Percentiles rank a stretch among this genome's conserved stretches.
phyloP scores from a whole-genome alignment of 352 stramenopile genomes.

The Phytopythium mirpurense region DNA sequence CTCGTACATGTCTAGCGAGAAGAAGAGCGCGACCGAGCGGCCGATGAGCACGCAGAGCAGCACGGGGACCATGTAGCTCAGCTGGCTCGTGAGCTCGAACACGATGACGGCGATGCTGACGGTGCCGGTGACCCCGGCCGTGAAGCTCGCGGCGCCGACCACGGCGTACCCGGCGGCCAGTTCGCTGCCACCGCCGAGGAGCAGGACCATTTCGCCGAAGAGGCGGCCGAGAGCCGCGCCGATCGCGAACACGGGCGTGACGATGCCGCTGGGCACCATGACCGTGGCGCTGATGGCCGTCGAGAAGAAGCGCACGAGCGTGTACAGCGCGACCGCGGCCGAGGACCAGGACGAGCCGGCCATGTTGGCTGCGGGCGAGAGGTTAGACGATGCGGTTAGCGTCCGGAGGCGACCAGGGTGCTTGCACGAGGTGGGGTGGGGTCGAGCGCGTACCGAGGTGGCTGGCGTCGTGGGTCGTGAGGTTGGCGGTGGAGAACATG shows the following conservation, averaged over 20 bases:
- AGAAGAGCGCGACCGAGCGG: constrained; percentile 53
- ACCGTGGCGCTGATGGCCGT: constrained; percentile 76
- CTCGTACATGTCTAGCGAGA: constrained; percentile 84
- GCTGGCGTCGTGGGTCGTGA: constrained; percentile 30
- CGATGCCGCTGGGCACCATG: constrained; percentile 86
- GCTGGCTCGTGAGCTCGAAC: constrained; percentile 85
- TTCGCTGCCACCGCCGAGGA: constrained; percentile 39
- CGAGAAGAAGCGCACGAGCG: constrained; percentile 71
- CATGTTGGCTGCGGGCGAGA: constrained; percentile 26
- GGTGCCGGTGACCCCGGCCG: constrained; percentile 70
- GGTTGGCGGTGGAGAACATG: constrained; percentile 72
- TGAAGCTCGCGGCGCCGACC: constrained; percentile 77
- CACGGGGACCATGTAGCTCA: constrained; percentile 88
- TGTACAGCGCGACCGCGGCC: constrained; percentile 56
- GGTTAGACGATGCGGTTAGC: background rate
- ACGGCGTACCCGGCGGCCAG: constrained; percentile 72
- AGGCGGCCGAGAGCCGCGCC: constrained; percentile 85
- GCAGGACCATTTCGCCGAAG: constrained; percentile 82
- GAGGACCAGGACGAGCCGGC: constrained; percentile 55
- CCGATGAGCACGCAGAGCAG: constrained; percentile 75
- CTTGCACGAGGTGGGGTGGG: too few relatives aligned
- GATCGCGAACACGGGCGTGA: constrained; percentile 89
- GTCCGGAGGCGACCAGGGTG: too few relatives aligned
- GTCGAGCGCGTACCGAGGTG: constrained; percentile 17
- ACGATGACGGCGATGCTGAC: constrained; percentile 82